Conservation (phyloP, 805 yeast genomes). For the Yamadazyma scolyti region DNA sequence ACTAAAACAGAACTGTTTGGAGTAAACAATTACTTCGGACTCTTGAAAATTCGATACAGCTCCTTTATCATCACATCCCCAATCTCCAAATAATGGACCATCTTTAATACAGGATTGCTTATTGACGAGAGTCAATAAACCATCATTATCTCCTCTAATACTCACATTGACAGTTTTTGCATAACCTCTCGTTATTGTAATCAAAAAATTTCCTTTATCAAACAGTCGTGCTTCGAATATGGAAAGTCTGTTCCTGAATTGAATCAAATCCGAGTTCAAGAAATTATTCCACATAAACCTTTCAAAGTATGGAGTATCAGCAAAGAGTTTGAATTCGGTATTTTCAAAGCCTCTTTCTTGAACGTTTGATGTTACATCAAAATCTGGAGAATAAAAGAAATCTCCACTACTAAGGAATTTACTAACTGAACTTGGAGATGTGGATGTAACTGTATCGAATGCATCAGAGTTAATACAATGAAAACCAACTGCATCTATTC, state of each 20-base stretch:
- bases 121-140: slow-evolving; percentile 46
- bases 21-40: slow-evolving; percentile 46
- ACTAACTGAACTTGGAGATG: slow-evolving; percentile 44
- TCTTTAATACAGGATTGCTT: slow-evolving; percentile 47
- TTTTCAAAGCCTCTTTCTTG: slow-evolving; percentile 56
- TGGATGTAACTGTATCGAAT: slow-evolving; percentile 40
- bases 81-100: slow-evolving; percentile 53
- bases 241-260: slow-evolving; percentile 43
- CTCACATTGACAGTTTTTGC: slow-evolving; percentile 42
- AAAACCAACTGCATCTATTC: slow-evolving; percentile 59
- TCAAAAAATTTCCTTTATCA: slow-evolving; percentile 45
- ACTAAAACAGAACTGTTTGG: slow-evolving; percentile 38
- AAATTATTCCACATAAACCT: slow-evolving; percentile 52
- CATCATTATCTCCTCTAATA: slow-evolving; percentile 27
- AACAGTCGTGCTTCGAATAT: slow-evolving; percentile 36
- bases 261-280: slow-evolving; percentile 42
- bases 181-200: slow-evolving; percentile 49
- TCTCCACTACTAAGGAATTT: slow-evolving; percentile 76
- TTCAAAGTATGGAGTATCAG: slow-evolving; percentile 39
- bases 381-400: slow-evolving; percentile 86
- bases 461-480: slow-evolving; percentile 57
- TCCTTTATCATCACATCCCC: slow-evolving; percentile 58
- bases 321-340: slow-evolving; percentile 18
- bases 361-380: slow-evolving; percentile 80
- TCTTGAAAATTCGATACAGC: slow-evolving; percentile 50